Evolutionary conservation across 2,329 filamentous ascomycete species (phyloP).

Genomic region (Grosmannia clavigera): DNA sequence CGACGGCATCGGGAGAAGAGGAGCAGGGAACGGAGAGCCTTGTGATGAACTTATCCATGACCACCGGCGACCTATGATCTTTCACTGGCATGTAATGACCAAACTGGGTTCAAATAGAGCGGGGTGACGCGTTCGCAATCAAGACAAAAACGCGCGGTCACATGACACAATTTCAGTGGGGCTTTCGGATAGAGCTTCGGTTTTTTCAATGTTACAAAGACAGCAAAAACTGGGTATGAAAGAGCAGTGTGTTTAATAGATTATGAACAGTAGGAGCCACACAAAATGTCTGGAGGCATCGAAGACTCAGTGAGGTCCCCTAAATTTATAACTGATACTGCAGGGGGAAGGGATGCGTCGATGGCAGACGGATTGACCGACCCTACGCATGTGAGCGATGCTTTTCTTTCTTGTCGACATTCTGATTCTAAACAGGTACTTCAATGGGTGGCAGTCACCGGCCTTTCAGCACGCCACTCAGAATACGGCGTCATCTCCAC

Average conservation of each 20-base stretch:
- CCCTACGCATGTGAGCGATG: not conserved
- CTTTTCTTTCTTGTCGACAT: not conserved
- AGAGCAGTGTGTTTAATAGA: too few relatives aligned
- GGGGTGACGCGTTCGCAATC: not conserved
- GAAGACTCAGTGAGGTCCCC: not conserved
- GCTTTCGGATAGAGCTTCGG: too few relatives aligned
- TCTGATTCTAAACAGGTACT: not conserved
- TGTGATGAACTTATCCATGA: not conserved
- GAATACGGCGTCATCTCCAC: conserved; percentile 24
- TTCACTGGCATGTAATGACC: not conserved
- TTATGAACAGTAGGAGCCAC: not conserved
- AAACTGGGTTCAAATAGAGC: not conserved
- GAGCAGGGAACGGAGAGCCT: not conserved
- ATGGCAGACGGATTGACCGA: not conserved
- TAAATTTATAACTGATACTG: not conserved
- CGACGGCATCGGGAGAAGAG: not conserved
- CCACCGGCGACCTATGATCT: not conserved
- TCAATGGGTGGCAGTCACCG: not conserved
- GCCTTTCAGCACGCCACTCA: not conserved
- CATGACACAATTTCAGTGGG: not conserved
- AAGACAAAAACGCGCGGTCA: not conserved
- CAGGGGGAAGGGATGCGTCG: not conserved
- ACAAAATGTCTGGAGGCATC: not conserved
- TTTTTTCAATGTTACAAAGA: not conserved
- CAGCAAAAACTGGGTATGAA: not conserved